Evolutionary conservation across 2,329 filamentous ascomycete species (phyloP), one percentile per base, ranked within the genome.

Genomic region (Epichloe amarillans): DNA sequence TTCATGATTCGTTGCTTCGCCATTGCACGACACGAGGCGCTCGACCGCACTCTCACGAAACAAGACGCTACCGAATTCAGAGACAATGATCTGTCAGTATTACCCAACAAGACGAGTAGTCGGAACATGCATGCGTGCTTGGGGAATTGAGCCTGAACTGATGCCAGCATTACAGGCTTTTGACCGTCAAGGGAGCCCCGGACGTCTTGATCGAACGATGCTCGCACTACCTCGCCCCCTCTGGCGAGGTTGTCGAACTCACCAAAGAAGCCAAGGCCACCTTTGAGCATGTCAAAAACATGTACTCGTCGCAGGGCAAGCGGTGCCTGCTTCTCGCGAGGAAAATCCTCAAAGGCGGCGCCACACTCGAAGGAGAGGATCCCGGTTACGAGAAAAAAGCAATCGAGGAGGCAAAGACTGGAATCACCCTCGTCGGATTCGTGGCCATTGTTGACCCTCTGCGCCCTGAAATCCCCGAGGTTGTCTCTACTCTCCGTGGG

Each of bases 161-260:
- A 44, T 14, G 36, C 21, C 8, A 4, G 5, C 5, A 10, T 30
- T n/a, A 5, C 15, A 76, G 72, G 1, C 67, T 84, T 0, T 67
- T 89, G 42, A 85, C 82, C n/a, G 85, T 89, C 61, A 89, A 91
- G 63, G 86, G 86, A 1, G 86, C 85, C 0, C 84, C 86, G 0
- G 86, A 90, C 59, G 79, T 89, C 35, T 71, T 90, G 0, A 75
- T 90, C 2, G 69, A 72, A 1, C 72, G 83, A 49, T 86, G 84
- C 60, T 72, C 73, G 1, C 71, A 72, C 19, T 78, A 80, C 48
- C 69, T 83, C 12, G 71, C 71, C 19, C 67, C 72, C 2, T 73
- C 79, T 23, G 83, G 83, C 6, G 70, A 72, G 2, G 66, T 74
- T 1, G 66, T 72, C 49, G 60, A 66, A 10, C 68, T 88, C 15